phyloP scores from a whole-genome alignment of 192 early-diverging fungal genomes.

The Lunasporangiospora selenospora region DNA sequence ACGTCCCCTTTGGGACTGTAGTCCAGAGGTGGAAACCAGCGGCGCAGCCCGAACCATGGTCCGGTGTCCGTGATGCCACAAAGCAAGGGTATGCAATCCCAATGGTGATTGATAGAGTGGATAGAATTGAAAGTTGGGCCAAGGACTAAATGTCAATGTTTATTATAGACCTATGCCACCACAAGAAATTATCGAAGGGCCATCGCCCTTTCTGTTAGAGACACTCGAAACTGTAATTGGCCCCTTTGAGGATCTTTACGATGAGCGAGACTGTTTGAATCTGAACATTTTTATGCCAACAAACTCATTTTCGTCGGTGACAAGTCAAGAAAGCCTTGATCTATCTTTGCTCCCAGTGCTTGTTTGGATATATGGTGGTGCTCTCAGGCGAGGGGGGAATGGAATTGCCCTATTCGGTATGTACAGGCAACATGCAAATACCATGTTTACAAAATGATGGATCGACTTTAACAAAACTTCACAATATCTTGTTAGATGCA shows the following conservation, averaged over 20 bases:
- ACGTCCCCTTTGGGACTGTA: conserved; percentile 21
- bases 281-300: conserved; percentile 20
- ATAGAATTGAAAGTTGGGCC: neutral
- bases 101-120: too few species aligned
- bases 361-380: conserved; percentile 27
- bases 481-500: too few species aligned
- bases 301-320: too few species aligned
- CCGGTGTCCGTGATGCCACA: conserved; percentile 16
- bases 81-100: conserved; percentile 12
- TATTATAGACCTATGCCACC: conserved; percentile 17
- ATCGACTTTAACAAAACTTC: too few species aligned
- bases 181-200: neutral
- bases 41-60: neutral
- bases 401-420: conserved; percentile 6
- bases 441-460: too few species aligned
- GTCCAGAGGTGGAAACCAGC: conserved; percentile 15
- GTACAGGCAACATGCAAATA: too few species aligned
- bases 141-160: neutral
- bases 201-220: conserved; percentile 4
- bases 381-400: conserved; percentile 9
- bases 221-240: neutral
- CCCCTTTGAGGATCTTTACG: neutral
- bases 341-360: conserved; percentile 16
- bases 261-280: conserved; percentile 18
- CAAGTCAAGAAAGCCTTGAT: conserved; percentile 4